phyloP scores from a whole-genome alignment of 108 stramenopile genomes.

The Discostella stelligeroides region DNA sequence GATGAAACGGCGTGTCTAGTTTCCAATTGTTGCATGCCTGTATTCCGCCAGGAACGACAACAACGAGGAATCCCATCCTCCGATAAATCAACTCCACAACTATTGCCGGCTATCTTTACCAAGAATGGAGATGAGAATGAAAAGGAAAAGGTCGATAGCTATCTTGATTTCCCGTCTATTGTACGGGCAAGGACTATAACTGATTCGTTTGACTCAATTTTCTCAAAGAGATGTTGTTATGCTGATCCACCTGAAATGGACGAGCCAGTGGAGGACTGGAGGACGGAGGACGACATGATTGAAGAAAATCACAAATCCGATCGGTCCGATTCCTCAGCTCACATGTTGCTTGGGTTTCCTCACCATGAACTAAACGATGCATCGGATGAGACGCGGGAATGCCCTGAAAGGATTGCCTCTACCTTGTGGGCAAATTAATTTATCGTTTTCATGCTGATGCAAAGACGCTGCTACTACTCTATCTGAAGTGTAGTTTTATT shows the following conservation, averaged over 20 bases:
- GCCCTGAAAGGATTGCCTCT: neutral
- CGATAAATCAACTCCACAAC: neutral
- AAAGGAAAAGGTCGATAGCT: neutral
- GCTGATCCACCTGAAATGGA: conserved; percentile 27
- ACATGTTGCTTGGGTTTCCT: no score
- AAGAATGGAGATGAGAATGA: neutral
- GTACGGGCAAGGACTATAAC: conserved; percentile 9
- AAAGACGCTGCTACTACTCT: no score
- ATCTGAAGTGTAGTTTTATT: no score
- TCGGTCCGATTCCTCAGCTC: no score
- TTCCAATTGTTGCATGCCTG: neutral
- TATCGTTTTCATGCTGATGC: no score
- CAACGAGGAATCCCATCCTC: neutral
- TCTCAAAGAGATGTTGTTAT: conserved; percentile 3
- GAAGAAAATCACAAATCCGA: no score
- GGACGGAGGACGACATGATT: no score
- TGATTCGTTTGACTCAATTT: neutral
- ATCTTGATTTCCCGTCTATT: conserved; percentile 11
- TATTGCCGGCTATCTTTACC: neutral
- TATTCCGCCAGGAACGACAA: neutral
- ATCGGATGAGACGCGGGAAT: neutral
- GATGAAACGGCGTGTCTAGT: neutral
- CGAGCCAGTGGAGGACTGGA: neutral
- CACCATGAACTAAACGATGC: no score
- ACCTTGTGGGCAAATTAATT: no score